Conservation (phyloP, 148 eudicot genomes). For the Fagopyrum tataricum region DNA sequence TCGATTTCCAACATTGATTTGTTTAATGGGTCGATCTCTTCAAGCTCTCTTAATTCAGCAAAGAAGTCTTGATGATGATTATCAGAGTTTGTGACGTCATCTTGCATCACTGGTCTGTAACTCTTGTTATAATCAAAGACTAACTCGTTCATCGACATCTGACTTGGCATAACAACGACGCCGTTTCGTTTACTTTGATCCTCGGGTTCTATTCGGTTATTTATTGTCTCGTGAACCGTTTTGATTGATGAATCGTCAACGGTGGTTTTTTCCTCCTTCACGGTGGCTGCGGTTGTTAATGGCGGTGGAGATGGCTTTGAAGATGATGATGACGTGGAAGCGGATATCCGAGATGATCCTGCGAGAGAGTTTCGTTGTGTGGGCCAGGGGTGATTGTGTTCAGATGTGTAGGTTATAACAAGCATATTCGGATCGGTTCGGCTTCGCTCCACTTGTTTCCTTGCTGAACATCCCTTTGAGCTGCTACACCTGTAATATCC, state of each 20-base stretch:
- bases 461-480: slow-evolving; percentile 87
- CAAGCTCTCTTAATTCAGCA: slow-evolving; percentile 41
- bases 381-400: slow-evolving; percentile 97
- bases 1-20: slow-evolving; percentile 26
- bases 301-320: slow-evolving; percentile 21
- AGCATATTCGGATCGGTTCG: slow-evolving; percentile 86
- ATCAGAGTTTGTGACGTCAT: background rate
- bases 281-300: slow-evolving; percentile 15
- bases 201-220: background rate
- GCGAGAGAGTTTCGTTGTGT: slow-evolving; percentile 86
- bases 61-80: slow-evolving; percentile 42
- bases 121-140: slow-evolving; percentile 14
- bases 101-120: slow-evolving; percentile 34
- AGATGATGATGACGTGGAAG: slow-evolving; percentile 25
- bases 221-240: background rate
- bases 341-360: slow-evolving; percentile 47
- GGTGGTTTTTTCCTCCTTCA: slow-evolving; percentile 17
- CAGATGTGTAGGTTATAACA: slow-evolving; percentile 86
- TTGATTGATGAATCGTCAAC: background rate
- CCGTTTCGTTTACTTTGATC: background rate
- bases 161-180: slow-evolving; percentile 3
- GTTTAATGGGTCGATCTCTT: background rate
- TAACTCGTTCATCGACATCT: slow-evolving; percentile 10
- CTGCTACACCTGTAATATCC: slow-evolving; percentile 94
- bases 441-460: slow-evolving; percentile 90